These are phyloP conservation scores for Xerocomus potaroensis DNA, from an alignment of 768 basidiomycete species.

Conservation along the genomic window DNA sequence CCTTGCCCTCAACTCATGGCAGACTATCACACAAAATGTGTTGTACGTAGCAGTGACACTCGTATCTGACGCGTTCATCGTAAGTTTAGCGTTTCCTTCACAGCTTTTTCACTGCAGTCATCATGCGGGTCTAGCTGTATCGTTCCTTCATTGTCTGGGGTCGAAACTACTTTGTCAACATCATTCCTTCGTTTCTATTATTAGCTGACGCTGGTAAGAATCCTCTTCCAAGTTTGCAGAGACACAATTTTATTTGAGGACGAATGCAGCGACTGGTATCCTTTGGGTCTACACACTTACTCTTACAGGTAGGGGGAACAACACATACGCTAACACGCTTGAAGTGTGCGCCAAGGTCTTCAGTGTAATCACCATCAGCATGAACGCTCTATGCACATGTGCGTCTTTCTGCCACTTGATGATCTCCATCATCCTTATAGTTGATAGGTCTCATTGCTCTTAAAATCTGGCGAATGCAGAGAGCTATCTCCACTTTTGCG, in stretches of 20 bases:
- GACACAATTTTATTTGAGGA: no score
- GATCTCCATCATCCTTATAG: not conserved
- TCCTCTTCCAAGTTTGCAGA: not conserved
- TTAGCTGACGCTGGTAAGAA: not conserved
- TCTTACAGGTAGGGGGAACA: not conserved
- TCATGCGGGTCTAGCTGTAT: not conserved
- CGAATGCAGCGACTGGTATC: not conserved
- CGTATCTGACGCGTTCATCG: not conserved
- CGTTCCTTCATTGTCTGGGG: conserved; percentile 1
- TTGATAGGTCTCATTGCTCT: not conserved
- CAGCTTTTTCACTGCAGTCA: not conserved
- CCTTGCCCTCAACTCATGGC: not conserved
- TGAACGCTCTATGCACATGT: not conserved
- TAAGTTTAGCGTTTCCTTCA: not conserved
- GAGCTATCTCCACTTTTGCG: not conserved
- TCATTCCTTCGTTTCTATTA: not conserved
- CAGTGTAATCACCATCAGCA: not conserved
- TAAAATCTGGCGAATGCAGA: conserved; percentile 1
- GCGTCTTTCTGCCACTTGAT: not conserved
- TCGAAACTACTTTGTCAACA: not conserved
- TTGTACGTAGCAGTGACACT: not conserved
- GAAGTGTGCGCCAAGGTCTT: not conserved
- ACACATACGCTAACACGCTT: not conserved
- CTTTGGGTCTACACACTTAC: not conserved
- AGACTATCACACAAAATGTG: not conserved